These are phyloP conservation scores for Hyphodiscus sp. DNA, from an alignment of 2,329 filamentous ascomycete species.

Conservation along the genomic window DNA sequence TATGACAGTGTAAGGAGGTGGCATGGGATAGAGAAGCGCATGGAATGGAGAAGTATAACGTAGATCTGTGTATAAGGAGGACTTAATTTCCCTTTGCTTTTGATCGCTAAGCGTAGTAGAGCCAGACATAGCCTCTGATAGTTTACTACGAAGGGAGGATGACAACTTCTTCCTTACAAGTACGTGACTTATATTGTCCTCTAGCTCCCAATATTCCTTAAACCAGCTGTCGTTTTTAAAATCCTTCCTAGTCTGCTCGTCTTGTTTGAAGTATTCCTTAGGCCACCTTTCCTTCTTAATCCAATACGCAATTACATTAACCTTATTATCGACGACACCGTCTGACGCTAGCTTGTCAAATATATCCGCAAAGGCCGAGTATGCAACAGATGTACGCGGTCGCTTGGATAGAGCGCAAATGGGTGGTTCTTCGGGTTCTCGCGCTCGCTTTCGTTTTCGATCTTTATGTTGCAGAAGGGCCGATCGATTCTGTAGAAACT, in stretches of 20 bases:
- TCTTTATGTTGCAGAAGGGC: too few species aligned
- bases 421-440: background rate
- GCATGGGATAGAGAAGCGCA: too few species aligned
- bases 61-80: too few species aligned
- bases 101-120: too few species aligned
- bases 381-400: conserved; percentile 10
- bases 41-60: too few species aligned
- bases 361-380: conserved; percentile 9
- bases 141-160: background rate
- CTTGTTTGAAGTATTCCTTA: conserved; percentile 26
- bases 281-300: conserved; percentile 22
- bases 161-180: background rate
- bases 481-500: too few species aligned
- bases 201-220: too few species aligned
- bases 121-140: background rate
- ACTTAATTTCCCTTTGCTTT: conserved; percentile 33
- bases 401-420: conserved; percentile 2
- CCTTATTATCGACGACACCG: conserved; percentile 12
- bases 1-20: too few species aligned
- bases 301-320: conserved; percentile 26
- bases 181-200: conserved; percentile 1
- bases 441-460: conserved; percentile 4
- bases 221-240: too few species aligned
- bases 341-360: conserved; percentile 7
- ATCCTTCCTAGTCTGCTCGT: too few species aligned